A percentile compares a stretch with the other conserved stretches of the same genome.
Evolutionary conservation across 257 asterid genomes (phyloP).

Genomic region (Hygrophila difformis): DNA sequence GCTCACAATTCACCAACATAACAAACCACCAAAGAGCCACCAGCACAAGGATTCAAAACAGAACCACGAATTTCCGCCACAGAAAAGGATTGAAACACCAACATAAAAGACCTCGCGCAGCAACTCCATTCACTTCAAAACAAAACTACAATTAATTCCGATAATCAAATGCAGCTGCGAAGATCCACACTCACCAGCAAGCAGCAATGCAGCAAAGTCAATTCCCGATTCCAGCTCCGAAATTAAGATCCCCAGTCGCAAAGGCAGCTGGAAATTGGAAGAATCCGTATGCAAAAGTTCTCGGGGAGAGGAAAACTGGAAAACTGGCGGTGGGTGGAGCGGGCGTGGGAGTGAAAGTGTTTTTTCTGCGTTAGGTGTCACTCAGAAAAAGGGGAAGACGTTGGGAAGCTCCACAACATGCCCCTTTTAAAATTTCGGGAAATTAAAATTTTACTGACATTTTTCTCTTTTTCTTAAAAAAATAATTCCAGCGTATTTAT

Average conservation of each 20-base stretch:
- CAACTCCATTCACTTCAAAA: slow-evolving; percentile 22
- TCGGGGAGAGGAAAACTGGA: neutral
- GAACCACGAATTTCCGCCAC: slow-evolving; percentile 22
- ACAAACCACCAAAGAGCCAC: too few relatives aligned
- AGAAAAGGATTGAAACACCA: slow-evolving; percentile 25
- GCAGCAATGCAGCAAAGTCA: slow-evolving; percentile 20
- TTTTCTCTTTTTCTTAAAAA: too few relatives aligned
- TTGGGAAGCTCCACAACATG: slow-evolving; percentile 37
- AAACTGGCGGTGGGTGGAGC: slow-evolving; percentile 13
- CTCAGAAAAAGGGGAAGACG: slow-evolving; percentile 28
- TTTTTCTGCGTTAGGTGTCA: slow-evolving; percentile 37
- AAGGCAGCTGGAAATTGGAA: slow-evolving; percentile 9
- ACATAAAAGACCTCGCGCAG: neutral
- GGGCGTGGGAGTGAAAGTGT: slow-evolving; percentile 14
- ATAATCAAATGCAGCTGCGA: slow-evolving; percentile 13
- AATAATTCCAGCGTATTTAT: slow-evolving; percentile 3
- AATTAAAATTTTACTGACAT: neutral
- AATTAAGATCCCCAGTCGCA: slow-evolving; percentile 15
- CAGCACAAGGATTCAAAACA: neutral
- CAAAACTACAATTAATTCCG: neutral
- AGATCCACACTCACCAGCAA: slow-evolving; percentile 18
- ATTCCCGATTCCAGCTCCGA: slow-evolving; percentile 9
- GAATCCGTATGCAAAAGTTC: slow-evolving; percentile 10
- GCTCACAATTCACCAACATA: neutral
- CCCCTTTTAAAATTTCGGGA: slow-evolving; percentile 14